Conservation (phyloP, 768 basidiomycete genomes). For the Trametes cinnabarina region DNA sequence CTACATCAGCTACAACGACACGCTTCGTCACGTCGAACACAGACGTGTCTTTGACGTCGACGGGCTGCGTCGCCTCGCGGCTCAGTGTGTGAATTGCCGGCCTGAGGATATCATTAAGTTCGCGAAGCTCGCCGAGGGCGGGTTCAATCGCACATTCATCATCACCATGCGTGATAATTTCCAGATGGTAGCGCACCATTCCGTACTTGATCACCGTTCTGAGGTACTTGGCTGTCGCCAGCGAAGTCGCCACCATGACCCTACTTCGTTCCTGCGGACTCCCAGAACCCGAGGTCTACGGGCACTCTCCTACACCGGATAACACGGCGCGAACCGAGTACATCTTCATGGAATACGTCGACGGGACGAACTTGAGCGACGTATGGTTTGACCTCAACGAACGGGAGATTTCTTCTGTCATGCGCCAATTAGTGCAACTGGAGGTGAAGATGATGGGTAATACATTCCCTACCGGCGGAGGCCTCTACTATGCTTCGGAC, state of each 20-base stretch:
- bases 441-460: constrained; percentile 49
- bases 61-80: constrained; percentile 44
- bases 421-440: constrained; percentile 45
- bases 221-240: constrained; percentile 30
- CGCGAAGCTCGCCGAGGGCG: constrained; percentile 44
- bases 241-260: constrained; percentile 32
- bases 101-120: constrained; percentile 38
- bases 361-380: constrained; percentile 42
- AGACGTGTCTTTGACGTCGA: constrained; percentile 41
- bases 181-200: constrained; percentile 30
- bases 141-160: constrained; percentile 33
- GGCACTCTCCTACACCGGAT: constrained; percentile 30
- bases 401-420: constrained; percentile 39
- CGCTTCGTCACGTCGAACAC: constrained; percentile 47
- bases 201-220: constrained; percentile 28
- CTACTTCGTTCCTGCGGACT: constrained; percentile 29
- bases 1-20: constrained; percentile 26
- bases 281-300: constrained; percentile 32
- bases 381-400: constrained; percentile 40
- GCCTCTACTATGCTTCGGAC: constrained; percentile 48
- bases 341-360: constrained; percentile 33
- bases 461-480: constrained; percentile 49
- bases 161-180: constrained; percentile 27
- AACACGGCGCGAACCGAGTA: constrained; percentile 31
- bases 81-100: constrained; percentile 39